Evolutionary conservation across 2,329 filamentous ascomycete genomes (phyloP), one percentile per base, ranked within the genome.

Genomic region (Immersiporthe knoxdaviesiana): DNA sequence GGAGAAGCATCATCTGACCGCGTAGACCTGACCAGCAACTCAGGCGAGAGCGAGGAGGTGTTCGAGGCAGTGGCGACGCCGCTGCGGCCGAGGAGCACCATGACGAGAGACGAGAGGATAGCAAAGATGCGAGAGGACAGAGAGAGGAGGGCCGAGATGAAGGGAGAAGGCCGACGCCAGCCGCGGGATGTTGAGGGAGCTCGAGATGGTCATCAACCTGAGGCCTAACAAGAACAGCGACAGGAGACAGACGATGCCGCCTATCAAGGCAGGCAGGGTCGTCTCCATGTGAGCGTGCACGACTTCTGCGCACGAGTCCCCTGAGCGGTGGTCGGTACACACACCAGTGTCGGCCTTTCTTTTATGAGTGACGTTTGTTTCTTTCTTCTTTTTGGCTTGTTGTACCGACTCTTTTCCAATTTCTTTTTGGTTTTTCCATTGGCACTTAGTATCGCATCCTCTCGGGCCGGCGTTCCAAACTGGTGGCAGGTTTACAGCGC

Each of bases 21-120:
- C 52, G 77, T 81, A 56, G 85, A 83, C 68, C 81, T 84, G 41
- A 86, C 87, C 63, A 86, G 84, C 71, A 80, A 56, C 37, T 62
- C 80, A 18, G 84, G 84, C 1, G 91, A 92, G 65, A 87, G 88
- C 67, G 90, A 91, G 66, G 92, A 97, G 76, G 88, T 99, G 0
- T 98, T 97, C 72, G 96, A 99, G 80, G 96, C 94, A 0, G 88
- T 98, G 50, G 93, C 94, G 1, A 83, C 92, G 69, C 91, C 91
- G 2, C 83, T 88, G 8, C 85, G 90, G 54, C 89, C 91, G 70
- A 86, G 90, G 72, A 91, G 88, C 74, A 84, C 87, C 66, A 83
- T 97, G 73, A 93, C 92, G 1, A 85, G 95, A 75, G 94, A 97
- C 75, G 94, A 99, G 80, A 89, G 96, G 58, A 91, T 98, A 74